These are phyloP conservation scores for Naumovozyma baii DNA, from an alignment of 805 yeast species.

Conservation along the genomic window DNA sequence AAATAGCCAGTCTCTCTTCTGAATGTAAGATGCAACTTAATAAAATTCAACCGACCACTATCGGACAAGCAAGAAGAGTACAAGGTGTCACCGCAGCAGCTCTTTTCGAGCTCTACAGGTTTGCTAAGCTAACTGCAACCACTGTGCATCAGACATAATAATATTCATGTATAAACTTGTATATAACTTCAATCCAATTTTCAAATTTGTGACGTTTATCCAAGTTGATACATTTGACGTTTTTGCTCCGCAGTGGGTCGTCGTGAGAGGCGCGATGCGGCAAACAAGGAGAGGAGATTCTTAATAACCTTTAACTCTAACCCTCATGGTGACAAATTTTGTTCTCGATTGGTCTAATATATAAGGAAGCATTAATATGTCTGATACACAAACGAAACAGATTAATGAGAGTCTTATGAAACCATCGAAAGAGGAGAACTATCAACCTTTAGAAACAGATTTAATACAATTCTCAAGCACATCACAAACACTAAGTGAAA, in stretches of 20 bases:
- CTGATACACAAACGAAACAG: background rate
- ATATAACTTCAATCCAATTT: too few relatives aligned
- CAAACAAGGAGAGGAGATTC: background rate
- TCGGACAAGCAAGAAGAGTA: conserved; percentile 90
- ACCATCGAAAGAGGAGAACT: conserved; percentile 6
- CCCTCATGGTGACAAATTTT: too few relatives aligned
- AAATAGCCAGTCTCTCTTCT: conserved; percentile 54
- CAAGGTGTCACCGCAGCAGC: conserved; percentile 96
- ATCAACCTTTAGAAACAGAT: conserved; percentile 11
- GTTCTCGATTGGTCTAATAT: too few relatives aligned
- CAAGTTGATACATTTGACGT: background rate
- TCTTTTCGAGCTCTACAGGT: conserved; percentile 61
- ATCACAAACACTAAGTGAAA: background rate
- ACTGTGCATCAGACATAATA: too few relatives aligned
- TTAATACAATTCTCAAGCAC: background rate
- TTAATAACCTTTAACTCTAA: too few relatives aligned
- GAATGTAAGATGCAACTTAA: conserved; percentile 67
- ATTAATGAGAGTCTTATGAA: background rate
- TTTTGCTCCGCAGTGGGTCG: background rate
- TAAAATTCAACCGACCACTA: conserved; percentile 71
- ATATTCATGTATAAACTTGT: too few relatives aligned
- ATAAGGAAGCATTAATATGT: too few relatives aligned
- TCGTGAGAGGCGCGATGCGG: too few relatives aligned
- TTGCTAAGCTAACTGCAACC: too few relatives aligned
- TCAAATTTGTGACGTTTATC: background rate